Evolutionary conservation across 2,329 filamentous ascomycete genomes (phyloP).

Genomic region (Aspergillus bombycis): DNA sequence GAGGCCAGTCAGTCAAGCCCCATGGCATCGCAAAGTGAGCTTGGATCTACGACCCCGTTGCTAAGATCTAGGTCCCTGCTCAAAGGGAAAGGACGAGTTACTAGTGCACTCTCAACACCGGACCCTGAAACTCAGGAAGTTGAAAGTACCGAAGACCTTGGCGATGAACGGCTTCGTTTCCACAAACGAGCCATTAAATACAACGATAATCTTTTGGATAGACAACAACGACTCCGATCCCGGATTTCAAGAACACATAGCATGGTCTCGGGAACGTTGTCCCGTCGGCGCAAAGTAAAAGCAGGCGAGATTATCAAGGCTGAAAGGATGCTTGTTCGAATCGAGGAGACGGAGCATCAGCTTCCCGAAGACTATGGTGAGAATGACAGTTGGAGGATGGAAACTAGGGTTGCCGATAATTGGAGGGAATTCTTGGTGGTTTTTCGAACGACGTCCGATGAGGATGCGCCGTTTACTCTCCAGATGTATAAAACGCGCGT

Average conservation of each 20-base stretch:
- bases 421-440: conserved; percentile 68
- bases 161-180: conserved; percentile 17
- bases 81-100: conserved; percentile 27
- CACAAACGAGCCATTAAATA: conserved; percentile 46
- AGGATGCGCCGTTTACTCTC: conserved; percentile 58
- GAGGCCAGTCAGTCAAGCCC: conserved; percentile 25
- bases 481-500: conserved; percentile 66
- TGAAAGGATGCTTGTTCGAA: conserved; percentile 68
- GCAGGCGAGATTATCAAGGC: conserved; percentile 69
- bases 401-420: conserved; percentile 62
- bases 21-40: conserved; percentile 32
- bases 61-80: conserved; percentile 25
- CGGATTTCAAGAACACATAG: conserved; percentile 41
- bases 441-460: conserved; percentile 60
- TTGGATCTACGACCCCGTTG: conserved; percentile 39
- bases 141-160: conserved; percentile 23
- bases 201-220: conserved; percentile 47
- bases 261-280: conserved; percentile 37
- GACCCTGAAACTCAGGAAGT: conserved; percentile 39
- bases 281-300: conserved; percentile 43
- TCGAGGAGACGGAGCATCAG: conserved; percentile 58
- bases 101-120: conserved; percentile 15
- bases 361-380: conserved; percentile 66
- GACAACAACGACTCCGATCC: conserved; percentile 43
- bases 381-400: conserved; percentile 62